Percentiles rank a stretch among this genome's conserved stretches.
phyloP scores from a whole-genome alignment of 2,329 filamentous ascomycete species.

The Pseudogymnoascus sp. region DNA sequence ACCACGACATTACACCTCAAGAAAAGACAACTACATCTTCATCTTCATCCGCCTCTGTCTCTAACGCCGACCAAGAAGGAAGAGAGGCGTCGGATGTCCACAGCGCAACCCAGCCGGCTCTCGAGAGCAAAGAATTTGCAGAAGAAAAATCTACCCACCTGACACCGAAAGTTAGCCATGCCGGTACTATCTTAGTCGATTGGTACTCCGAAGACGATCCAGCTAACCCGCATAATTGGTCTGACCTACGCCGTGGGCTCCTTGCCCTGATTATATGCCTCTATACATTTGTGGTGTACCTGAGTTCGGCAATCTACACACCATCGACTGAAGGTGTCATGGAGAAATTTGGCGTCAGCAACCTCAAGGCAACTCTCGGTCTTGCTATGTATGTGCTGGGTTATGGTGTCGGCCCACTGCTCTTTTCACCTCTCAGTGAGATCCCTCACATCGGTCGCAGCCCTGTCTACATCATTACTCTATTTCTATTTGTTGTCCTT shows the following conservation, averaged over 20 bases:
- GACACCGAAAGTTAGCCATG: conserved; percentile 40
- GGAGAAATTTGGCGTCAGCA: conserved; percentile 44
- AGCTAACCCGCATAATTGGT: conserved; percentile 49
- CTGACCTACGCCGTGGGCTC: conserved; percentile 33
- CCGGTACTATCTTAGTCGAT: conserved; percentile 42
- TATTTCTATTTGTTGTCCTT: conserved; percentile 59
- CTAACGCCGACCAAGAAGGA: too few relatives aligned
- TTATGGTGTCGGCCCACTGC: conserved; percentile 54
- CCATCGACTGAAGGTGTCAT: conserved; percentile 41
- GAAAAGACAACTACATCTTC: too few relatives aligned
- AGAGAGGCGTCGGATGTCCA: too few relatives aligned
- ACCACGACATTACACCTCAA: too few relatives aligned
- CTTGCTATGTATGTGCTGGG: conserved; percentile 55
- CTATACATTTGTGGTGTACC: conserved; percentile 52
- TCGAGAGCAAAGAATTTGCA: too few relatives aligned
- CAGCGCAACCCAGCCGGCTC: too few relatives aligned
- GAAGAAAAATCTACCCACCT: conserved; percentile 28
- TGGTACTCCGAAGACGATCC: conserved; percentile 46
- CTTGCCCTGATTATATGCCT: conserved; percentile 40
- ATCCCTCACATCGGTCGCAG: conserved; percentile 60
- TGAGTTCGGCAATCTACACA: conserved; percentile 42
- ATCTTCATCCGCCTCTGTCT: too few relatives aligned
- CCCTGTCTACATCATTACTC: conserved; percentile 58
- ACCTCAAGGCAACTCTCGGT: conserved; percentile 46
- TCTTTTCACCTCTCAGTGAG: conserved; percentile 60